A percentile compares a stretch with the other conserved stretches of the same genome.
phyloP scores from a whole-genome alignment of 768 basidiomycete species.

The Suillus americanus region DNA sequence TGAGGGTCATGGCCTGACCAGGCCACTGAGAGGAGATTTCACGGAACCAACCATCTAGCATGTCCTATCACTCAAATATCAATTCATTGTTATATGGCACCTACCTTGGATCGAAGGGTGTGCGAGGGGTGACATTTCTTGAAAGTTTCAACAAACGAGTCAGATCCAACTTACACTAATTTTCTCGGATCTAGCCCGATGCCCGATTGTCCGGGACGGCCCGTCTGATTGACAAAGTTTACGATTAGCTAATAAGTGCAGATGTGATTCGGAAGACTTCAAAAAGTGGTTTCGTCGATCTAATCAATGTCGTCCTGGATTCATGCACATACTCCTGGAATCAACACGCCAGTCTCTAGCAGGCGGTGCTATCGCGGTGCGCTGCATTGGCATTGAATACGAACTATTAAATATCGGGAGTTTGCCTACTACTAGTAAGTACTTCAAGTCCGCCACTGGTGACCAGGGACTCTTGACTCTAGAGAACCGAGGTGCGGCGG shows the following conservation, averaged over 20 bases:
- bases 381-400: not conserved
- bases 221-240: not conserved
- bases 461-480: not conserved
- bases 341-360: not conserved
- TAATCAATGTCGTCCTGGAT: not conserved
- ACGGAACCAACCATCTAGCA: slow-evolving; percentile 89
- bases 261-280: too few species aligned
- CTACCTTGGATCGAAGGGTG: slow-evolving; percentile 58
- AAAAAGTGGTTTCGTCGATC: too few species aligned
- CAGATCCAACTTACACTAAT: not conserved
- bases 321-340: not conserved
- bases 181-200: not conserved
- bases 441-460: not conserved
- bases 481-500: not conserved
- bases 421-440: too few species aligned
- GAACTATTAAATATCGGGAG: not conserved
- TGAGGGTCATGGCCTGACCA: slow-evolving; percentile 95
- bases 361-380: not conserved
- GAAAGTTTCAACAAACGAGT: slow-evolving; percentile 8
- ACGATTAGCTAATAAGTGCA: too few species aligned
- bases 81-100: slow-evolving; percentile 1
- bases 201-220: not conserved
- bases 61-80: slow-evolving; percentile 12
- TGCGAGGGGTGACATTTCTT: slow-evolving; percentile 52
- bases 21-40: slow-evolving; percentile 97